Base-by-base conservation (phyloP, 441 rosid genomes). In the Gossypium gossypioides region DNA sequence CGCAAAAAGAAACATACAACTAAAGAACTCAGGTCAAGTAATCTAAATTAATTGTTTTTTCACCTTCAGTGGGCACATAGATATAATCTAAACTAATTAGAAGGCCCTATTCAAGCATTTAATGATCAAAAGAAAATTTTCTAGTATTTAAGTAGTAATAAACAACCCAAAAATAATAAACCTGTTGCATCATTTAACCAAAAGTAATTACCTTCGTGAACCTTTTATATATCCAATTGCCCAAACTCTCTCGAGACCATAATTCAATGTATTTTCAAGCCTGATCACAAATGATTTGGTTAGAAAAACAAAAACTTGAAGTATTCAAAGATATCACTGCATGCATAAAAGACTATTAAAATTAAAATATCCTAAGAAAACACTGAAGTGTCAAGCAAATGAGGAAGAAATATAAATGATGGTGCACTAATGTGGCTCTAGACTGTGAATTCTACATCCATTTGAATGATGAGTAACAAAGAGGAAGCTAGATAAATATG, bases 171-270 rank as follows among this genome's bases (percentile, higher is more conserved):
- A 16, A 37, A 69, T 32, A 69, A 5, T 56, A 15, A 51, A 9
- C 25, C 3, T 21, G 24, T 7, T 4, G 34, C 50, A 42, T 19
- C 21, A 40, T 56, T 37, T 55, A 52, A 52, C 51, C 13, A 50
- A 52, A 51, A 18, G 50, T 52, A 32, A 18, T 84, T 81, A 94
- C 98, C 96, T 84, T 59, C 91, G 91, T 15, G 96, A 94, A 69
- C 96, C 73, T 79, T 84, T 94, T 79, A 88, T 85, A 80, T 79
- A 90, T 44, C 96, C 96, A 62, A 91, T 61, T 46, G 95, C 93
- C 98, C 97, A 90, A 65, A 90, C 96, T 83, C 98, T 85, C 83
- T 93, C 97, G 74, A 90, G 96, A 52, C 93, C 95, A 77, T 91
- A 93, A 83, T 93, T 91, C 81, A 93, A 81, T 60, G 98, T 94